phyloP scores from a whole-genome alignment of 2,329 filamentous ascomycete species.

The Aspergillus latus region DNA sequence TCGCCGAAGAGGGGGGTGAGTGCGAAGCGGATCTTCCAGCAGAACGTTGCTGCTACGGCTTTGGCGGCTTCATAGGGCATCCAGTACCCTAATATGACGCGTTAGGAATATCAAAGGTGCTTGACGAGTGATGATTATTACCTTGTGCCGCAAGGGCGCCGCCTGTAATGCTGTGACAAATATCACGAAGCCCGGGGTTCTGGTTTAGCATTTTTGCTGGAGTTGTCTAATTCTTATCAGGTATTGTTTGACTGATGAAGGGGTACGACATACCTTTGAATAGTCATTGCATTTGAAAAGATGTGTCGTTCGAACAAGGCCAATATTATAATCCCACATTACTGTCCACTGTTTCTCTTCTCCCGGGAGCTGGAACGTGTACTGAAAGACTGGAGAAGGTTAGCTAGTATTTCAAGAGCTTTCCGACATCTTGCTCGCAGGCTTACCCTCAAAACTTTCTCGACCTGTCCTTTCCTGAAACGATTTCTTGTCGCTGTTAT shows the following conservation, averaged over 20 bases:
- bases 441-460: constrained; percentile 80
- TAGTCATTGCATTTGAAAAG: constrained; percentile 91
- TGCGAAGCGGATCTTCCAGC: constrained; percentile 76
- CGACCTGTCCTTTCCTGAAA: constrained; percentile 83
- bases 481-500: constrained; percentile 90
- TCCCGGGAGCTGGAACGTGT: constrained; percentile 71
- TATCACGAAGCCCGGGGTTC: constrained; percentile 81
- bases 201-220: constrained; percentile 77
- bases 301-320: constrained; percentile 87
- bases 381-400: constrained; percentile 51
- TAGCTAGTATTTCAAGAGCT: neutral
- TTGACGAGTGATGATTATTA: constrained; percentile 40
- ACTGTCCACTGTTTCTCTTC: constrained; percentile 69
- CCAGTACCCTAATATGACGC: constrained; percentile 73
- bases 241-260: neutral
- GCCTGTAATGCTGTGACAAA: constrained; percentile 92
- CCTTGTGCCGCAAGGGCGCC: constrained; percentile 88
- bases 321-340: constrained; percentile 97
- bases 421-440: neutral
- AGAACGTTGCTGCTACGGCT: constrained; percentile 87
- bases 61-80: constrained; percentile 86
- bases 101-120: neutral
- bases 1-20: constrained; percentile 88
- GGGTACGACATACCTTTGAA: constrained; percentile 65
- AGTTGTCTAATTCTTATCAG: constrained; percentile 63